These are phyloP conservation scores for Trametes pubescens DNA, from an alignment of 1,284 basidiomycete genomes.

Conservation along the genomic window DNA sequence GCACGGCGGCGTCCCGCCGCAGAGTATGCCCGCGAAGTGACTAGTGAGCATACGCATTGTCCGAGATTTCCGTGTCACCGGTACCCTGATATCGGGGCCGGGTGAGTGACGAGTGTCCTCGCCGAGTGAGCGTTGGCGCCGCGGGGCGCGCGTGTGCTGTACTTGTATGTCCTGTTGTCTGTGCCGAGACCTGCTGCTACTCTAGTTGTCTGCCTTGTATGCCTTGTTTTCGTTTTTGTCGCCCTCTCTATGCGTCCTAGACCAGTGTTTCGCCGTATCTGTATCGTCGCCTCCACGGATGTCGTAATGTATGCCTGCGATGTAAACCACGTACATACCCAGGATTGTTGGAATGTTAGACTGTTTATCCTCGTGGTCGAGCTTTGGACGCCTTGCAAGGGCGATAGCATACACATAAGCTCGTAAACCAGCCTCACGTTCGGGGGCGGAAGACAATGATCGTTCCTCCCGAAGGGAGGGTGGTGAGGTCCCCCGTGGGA, in stretches of 20 bases:
- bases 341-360: not conserved
- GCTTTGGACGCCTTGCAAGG: too few relatives aligned
- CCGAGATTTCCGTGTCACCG: not conserved
- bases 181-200: not conserved
- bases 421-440: too few relatives aligned
- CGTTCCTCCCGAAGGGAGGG: too few relatives aligned
- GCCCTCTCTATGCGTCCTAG: not conserved
- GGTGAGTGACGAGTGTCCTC: not conserved
- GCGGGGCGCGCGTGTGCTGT: not conserved
- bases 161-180: not conserved
- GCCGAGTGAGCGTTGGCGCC: too few relatives aligned
- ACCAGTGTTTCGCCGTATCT: not conserved
- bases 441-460: too few relatives aligned
- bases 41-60: too few relatives aligned
- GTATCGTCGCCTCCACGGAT: not conserved
- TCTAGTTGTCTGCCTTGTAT: not conserved
- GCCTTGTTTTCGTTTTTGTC: conserved; percentile 2
- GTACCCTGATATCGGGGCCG: not conserved
- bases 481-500: too few relatives aligned
- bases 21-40: conserved; percentile 17
- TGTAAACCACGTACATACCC: conserved; percentile 10
- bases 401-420: too few relatives aligned
- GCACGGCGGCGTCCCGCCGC: conserved; percentile 6
- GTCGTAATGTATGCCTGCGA: not conserved
- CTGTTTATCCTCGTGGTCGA: not conserved